These are phyloP conservation scores for Chlamydomonas incerta DNA, from an alignment of 139 green algal species.

Conservation along the genomic window DNA sequence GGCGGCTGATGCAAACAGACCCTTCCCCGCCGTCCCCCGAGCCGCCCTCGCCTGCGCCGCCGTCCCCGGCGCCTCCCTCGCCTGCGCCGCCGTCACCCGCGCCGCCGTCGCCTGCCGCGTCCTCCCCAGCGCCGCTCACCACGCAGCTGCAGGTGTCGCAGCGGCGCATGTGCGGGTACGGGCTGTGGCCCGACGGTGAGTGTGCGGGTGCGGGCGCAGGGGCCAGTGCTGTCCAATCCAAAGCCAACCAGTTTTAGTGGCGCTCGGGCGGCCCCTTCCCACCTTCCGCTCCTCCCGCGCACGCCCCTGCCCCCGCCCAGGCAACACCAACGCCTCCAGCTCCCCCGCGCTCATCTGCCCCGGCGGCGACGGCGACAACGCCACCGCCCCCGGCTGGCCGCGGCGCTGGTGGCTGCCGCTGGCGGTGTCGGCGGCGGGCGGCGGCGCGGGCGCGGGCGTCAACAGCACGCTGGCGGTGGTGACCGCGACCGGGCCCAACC, in stretches of 20 bases:
- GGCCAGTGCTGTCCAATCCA: too few species aligned
- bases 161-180: slow-evolving; percentile 9
- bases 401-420: slow-evolving; percentile 23
- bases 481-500: too few species aligned
- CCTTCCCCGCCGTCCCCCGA: background rate
- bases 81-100: background rate
- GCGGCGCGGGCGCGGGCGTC: background rate
- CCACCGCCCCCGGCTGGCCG: background rate
- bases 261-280: too few species aligned
- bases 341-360: background rate
- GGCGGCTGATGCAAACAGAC: too few species aligned
- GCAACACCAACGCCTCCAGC: background rate
- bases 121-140: background rate
- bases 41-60: background rate
- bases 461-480: background rate
- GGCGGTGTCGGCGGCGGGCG: background rate
- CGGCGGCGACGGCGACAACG: background rate
- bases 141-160: background rate
- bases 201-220: too few species aligned
- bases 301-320: background rate
- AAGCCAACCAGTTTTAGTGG: too few species aligned
- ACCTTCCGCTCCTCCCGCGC: too few species aligned
- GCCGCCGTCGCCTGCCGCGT: background rate
- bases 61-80: background rate
- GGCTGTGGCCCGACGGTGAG: slow-evolving; percentile 1